Evolutionary conservation across 2,329 filamentous ascomycete genomes (phyloP), one percentile per base, ranked within the genome.

Genomic region (Lasiodiplodia sp.): DNA sequence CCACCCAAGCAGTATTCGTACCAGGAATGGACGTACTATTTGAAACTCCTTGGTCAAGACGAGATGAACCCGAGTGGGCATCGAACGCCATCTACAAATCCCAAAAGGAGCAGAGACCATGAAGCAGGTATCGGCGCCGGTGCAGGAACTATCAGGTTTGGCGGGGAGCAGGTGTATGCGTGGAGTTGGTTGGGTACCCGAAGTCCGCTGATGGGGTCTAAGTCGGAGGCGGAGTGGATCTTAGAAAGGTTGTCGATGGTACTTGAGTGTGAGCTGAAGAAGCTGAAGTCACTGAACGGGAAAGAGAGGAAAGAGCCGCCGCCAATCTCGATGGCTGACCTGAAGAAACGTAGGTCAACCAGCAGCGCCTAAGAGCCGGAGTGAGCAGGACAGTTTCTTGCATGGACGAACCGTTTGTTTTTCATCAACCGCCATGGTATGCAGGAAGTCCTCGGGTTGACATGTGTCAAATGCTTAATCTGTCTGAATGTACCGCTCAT

Each of bases 151-250:
- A 71, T 72, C n/a, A 51, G 70, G 3, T 68, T 49, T 23, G 57
- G 44, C n/a, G 69, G 69, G 5, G 76, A 74, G 3, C 71, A 75
- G 52, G 70, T 76, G 12, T 91, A 88, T 86, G 89, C 87, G 7
- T 93, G 91, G 91, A 92, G 90, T 40, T 94, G 92, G 92, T 85
- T 94, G 1, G 91, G 90, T 0, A 84, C 87, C 57, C 81, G 87
- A 16, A 92, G 88, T 72, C 91, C 91, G 3, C 82, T 94, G 14
- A 90, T 93, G 87, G 87, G 90, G 3, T 85, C 85, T 58, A 86
- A 88, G 74, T 87, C 87, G 68, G 91, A 94, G 79, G 86, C 88
- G 16, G 87, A 92, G 75, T 94, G 91, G 91, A 87, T 94, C 44
- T 77, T 93, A 51, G 88, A 92, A 69, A 84, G 87, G 69, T 77